Evolutionary conservation across 495 filamentous ascomycete genomes (phyloP).

Genomic region (Hypoxylon fuscum): DNA sequence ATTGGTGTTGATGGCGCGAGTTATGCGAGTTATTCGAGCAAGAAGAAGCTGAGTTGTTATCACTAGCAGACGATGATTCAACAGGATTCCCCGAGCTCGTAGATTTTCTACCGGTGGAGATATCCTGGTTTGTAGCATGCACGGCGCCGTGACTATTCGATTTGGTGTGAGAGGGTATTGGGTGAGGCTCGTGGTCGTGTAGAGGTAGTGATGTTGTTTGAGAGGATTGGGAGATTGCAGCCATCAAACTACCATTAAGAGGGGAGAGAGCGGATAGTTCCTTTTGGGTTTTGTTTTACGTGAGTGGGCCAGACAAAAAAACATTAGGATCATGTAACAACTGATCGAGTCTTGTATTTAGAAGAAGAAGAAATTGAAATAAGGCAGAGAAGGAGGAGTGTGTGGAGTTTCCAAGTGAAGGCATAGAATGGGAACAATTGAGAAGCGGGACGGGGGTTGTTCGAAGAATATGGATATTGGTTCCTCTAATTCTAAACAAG

Average conservation of each 20-base stretch:
- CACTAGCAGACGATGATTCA: constrained; percentile 13
- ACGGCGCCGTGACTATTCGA: constrained; percentile 12
- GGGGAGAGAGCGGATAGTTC: background rate
- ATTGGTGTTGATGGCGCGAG: constrained; percentile 29
- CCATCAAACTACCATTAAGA: constrained; percentile 42
- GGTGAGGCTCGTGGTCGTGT: constrained; percentile 37
- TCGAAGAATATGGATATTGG: constrained; percentile 28
- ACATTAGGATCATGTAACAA: constrained; percentile 40
- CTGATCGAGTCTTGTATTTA: constrained; percentile 24
- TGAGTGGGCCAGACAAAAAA: constrained; percentile 25
- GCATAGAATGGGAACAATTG: constrained; percentile 38
- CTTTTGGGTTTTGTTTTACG: constrained; percentile 26
- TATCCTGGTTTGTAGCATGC: constrained; percentile 16
- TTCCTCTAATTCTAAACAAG: constrained; percentile 22
- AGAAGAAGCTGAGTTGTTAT: constrained; percentile 6
- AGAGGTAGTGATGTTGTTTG: constrained; percentile 34
- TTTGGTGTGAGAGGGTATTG: constrained; percentile 17
- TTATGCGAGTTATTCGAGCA: constrained; percentile 25
- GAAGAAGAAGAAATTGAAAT: constrained; percentile 25
- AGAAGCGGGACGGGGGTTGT: constrained; percentile 41
- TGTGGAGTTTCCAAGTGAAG: constrained; percentile 34
- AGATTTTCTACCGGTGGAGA: constrained; percentile 19
- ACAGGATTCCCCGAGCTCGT: constrained; percentile 7
- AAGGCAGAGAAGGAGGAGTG: constrained; percentile 16
- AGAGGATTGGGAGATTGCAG: constrained; percentile 39